phyloP scores from a whole-genome alignment of 2,329 filamentous ascomycete species.

The Monosporascus sp. region DNA sequence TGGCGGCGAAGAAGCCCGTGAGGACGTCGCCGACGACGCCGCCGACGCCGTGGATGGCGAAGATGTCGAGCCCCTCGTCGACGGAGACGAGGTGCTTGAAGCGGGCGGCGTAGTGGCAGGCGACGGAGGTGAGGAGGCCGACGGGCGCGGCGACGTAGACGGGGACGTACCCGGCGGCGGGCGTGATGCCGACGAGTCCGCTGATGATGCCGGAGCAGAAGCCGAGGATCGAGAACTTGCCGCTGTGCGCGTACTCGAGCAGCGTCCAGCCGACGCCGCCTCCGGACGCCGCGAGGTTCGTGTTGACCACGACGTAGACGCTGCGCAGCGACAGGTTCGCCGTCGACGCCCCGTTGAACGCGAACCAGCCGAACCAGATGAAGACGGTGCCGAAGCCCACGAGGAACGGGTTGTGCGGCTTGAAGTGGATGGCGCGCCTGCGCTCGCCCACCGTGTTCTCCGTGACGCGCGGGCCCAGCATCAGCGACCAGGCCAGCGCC shows the following conservation, averaged over 20 bases:
- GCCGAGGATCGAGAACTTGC: slow-evolving; percentile 46
- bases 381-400: slow-evolving; percentile 60
- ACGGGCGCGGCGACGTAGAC: slow-evolving; percentile 47
- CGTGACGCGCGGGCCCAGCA: slow-evolving; percentile 51
- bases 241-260: slow-evolving; percentile 44
- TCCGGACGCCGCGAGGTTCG: slow-evolving; percentile 51
- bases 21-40: slow-evolving; percentile 52
- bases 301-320: slow-evolving; percentile 54
- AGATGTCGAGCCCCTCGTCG: slow-evolving; percentile 57
- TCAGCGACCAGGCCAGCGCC: slow-evolving; percentile 59
- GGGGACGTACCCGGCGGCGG: slow-evolving; percentile 51
- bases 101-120: slow-evolving; percentile 42
- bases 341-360: slow-evolving; percentile 47
- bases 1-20: slow-evolving; percentile 53
- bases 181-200: slow-evolving; percentile 54
- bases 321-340: slow-evolving; percentile 47
- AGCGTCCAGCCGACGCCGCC: slow-evolving; percentile 50
- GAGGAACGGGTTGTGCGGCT: slow-evolving; percentile 58
- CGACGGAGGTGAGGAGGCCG: slow-evolving; percentile 44
- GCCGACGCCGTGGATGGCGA: slow-evolving; percentile 56
- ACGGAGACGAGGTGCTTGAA: slow-evolving; percentile 47
- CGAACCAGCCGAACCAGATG: slow-evolving; percentile 61
- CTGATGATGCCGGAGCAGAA: slow-evolving; percentile 51
- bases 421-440: slow-evolving; percentile 41
- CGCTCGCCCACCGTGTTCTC: slow-evolving; percentile 24